Conservation (phyloP, 306 rosid genomes). For the Castanea crenata region DNA sequence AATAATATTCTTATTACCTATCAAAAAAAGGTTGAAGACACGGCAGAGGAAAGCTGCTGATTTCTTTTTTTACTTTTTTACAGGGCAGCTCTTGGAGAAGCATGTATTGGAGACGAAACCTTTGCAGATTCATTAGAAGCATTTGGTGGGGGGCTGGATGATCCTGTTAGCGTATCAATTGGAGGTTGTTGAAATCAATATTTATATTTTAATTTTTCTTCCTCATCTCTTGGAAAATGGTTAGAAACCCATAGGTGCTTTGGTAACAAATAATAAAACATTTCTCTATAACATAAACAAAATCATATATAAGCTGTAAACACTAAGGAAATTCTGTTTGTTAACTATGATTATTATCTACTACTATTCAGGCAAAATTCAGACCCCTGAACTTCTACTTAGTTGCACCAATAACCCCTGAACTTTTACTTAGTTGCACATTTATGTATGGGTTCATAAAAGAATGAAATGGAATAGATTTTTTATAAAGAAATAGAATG, state of each 20-base stretch:
- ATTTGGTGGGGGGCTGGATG: slow-evolving; percentile 91
- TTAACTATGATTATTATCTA: background rate
- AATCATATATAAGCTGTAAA: background rate
- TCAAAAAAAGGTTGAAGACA: slow-evolving; percentile 8
- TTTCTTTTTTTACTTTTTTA: slow-evolving; percentile 28
- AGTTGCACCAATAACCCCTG: too few species aligned
- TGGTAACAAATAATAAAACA: background rate
- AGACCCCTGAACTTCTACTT: too few species aligned
- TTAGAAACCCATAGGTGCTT: slow-evolving; percentile 6
- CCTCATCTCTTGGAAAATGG: slow-evolving; percentile 24
- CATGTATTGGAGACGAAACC: slow-evolving; percentile 65
- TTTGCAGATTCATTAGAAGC: slow-evolving; percentile 85
- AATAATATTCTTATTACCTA: too few species aligned
- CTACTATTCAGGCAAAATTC: too few species aligned
- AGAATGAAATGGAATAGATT: too few species aligned
- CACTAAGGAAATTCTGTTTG: background rate
- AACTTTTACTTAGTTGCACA: too few species aligned
- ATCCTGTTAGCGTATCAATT: slow-evolving; percentile 87
- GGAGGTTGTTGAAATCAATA: slow-evolving; percentile 71
- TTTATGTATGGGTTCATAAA: too few species aligned
- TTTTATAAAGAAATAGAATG: too few species aligned
- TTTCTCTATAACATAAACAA: background rate
- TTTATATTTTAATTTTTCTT: slow-evolving; percentile 24
- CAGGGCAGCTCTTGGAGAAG: slow-evolving; percentile 89
- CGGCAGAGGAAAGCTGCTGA: slow-evolving; percentile 21